A percentile compares a stretch with the other conserved stretches of the same genome.
Conservation (phyloP, 2,329 filamentous ascomycete genomes). For the Pseudopithomyces maydicus region DNA sequence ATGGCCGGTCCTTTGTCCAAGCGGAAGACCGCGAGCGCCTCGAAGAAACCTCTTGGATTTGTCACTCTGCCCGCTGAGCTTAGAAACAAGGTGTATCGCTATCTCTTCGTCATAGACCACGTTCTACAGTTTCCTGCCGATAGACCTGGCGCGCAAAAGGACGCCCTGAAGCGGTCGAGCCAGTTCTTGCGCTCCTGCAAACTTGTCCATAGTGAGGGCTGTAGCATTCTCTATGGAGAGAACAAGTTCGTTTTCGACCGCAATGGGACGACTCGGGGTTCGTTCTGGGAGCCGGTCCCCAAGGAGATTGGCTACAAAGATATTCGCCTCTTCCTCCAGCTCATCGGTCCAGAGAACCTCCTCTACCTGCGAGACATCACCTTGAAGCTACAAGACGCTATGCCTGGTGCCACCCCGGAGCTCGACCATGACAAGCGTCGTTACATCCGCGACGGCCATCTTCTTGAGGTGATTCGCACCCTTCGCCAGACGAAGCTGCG, state of each 20-base stretch:
- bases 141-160: neutral
- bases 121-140: conserved; percentile 26
- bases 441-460: conserved; percentile 53
- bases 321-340: conserved; percentile 51
- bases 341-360: conserved; percentile 55
- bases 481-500: conserved; percentile 50
- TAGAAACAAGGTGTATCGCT: conserved; percentile 54
- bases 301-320: conserved; percentile 56
- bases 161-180: conserved; percentile 50
- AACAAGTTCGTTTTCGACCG: conserved; percentile 54
- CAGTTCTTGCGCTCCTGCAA: conserved; percentile 55
- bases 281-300: conserved; percentile 48
- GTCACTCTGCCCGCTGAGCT: conserved; percentile 47
- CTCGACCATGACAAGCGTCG: conserved; percentile 51
- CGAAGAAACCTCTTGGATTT: conserved; percentile 23
- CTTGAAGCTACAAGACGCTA: conserved; percentile 53
- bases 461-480: conserved; percentile 52
- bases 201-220: conserved; percentile 52
- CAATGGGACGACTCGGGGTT: conserved; percentile 41
- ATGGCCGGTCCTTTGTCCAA: conserved; percentile 7
- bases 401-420: conserved; percentile 47
- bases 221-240: conserved; percentile 56
- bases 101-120: conserved; percentile 45
- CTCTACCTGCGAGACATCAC: conserved; percentile 52
- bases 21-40: neutral